Evolutionary conservation across 73 alveolate species (phyloP), one percentile per base, ranked within the genome.

Genomic region (Strombidium stylifer): DNA sequence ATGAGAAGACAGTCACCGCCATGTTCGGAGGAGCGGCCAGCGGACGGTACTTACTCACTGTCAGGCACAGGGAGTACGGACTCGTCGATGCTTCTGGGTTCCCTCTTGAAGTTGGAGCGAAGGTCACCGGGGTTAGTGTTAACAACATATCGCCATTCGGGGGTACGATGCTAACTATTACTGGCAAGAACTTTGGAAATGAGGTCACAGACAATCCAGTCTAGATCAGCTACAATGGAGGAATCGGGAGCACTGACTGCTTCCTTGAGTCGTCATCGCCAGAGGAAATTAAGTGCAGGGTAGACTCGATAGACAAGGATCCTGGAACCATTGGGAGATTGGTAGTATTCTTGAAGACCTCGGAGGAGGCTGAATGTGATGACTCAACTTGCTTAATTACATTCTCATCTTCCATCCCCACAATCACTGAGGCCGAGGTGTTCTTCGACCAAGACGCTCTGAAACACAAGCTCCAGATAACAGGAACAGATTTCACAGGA

Each of bases 161-260:
- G 14, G 25, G 25, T 8, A 36, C 58, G n/a, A 4, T 6, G 23
- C 45, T 59, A 59, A 59, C 73, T 26, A 59, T 59, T 21, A 40
- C 20, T 12, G 73, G 73, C 0, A 59, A 5, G 28, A 24, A 7
- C 30, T 59, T 59, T 46, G 35, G 59, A 39, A 23, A 40, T 40
- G 73, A 59, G 34, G 23, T 18, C 4, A 47, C 40, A 37, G 73
- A 59, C 19, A 59, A 59, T 40, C 58, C 58, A 2, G 37, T 59
- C 31, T 35, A 56, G 39, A 32, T 11, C 36, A 4, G 34, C 70
- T 2, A 54, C 34, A 56, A 54, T 36, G 24, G 70, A 52, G 6
- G 51, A 18, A 18, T 59, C 49, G 73, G 73, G 4, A 4, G 3
- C 15, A 59, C 73, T 3, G 73, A 59, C 47, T 59, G 73, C 51